Base-by-base conservation (phyloP, 2,329 filamentous ascomycete genomes). In the Aspergillus fructus region DNA sequence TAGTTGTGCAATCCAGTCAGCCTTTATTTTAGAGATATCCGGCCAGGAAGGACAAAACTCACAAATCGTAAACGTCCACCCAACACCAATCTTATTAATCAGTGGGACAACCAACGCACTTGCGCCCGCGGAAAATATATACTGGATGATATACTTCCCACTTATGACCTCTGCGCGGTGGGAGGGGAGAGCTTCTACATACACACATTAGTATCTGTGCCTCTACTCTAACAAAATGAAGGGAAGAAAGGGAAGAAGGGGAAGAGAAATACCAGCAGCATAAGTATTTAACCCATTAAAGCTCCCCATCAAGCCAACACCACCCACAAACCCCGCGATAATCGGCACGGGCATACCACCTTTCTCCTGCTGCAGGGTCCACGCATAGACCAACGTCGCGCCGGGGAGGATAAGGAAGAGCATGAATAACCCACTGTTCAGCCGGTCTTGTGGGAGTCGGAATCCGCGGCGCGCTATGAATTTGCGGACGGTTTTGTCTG, bases 281-380 rank as follows among this genome's bases (percentile, higher is more conserved):
- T 94, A 93, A 0, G 89, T 90, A 71, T 93, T 92, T 63, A 93
- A 72, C 23, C 82, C 84, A 4, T 89, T 89, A 68, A 91, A 92
- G 61, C 86, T 88, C 63, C 90, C 89, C 45, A 91, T 77, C 68
- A 92, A 85, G 0, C 85, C 88, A 1, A 90, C 79, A 2, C 89
- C 89, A 57, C 91, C 88, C 13, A 87, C 64, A 68, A 92, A 92
- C 74, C 91, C 86, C 68, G 84, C 83, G 7, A 91, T 81, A 13
- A 91, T 87, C 0, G 89, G 89, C 8, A 78, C 64, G 3, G 81
- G 76, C 53, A 86, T 77, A 0, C 83, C 84, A 0, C 84, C 83
- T 0, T 79, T 74, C 12, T 71, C 65, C 60, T 82, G 78, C 62
- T 86, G 77, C n/a, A 86, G 73, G 1, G 76, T 79, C 84, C 88